These are phyloP conservation scores for Zostera marina DNA, from an alignment of 116 monocot species.

Conservation along the genomic window DNA sequence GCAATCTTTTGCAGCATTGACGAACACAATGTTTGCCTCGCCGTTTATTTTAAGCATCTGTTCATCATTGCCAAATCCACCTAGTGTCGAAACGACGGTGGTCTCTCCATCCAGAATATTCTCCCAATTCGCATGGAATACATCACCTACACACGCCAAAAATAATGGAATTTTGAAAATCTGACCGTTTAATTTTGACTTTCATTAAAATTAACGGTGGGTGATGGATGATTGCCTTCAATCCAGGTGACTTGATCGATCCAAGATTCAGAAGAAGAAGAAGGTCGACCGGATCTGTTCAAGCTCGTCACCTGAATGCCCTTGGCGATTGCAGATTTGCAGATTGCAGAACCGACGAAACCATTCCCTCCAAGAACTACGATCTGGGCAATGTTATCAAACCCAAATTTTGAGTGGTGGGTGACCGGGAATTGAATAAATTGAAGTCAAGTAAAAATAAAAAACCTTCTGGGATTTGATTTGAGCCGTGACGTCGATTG, in stretches of 20 bases:
- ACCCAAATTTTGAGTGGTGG: too few relatives aligned
- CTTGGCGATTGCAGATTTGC: slow-evolving; percentile 91
- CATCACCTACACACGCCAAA: slow-evolving; percentile 39
- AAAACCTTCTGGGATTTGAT: too few relatives aligned
- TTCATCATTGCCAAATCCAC: slow-evolving; percentile 90
- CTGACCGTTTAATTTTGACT: too few relatives aligned
- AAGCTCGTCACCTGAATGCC: slow-evolving; percentile 89
- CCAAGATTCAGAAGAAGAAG: slow-evolving; percentile 62
- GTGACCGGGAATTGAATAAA: too few relatives aligned
- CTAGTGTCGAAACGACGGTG: slow-evolving; percentile 83
- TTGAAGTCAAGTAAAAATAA: too few relatives aligned
- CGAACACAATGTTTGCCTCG: slow-evolving; percentile 72
- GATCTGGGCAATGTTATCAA: slow-evolving; percentile 21
- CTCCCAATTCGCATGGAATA: slow-evolving; percentile 78
- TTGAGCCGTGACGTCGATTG: too few relatives aligned
- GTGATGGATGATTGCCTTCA: slow-evolving; percentile 24
- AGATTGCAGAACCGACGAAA: slow-evolving; percentile 93
- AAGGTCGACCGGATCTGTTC: slow-evolving; percentile 88
- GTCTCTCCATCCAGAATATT: slow-evolving; percentile 78
- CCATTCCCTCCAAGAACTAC: slow-evolving; percentile 94
- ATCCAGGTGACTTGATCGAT: slow-evolving; percentile 87
- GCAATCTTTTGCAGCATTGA: slow-evolving; percentile 69
- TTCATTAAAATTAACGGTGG: too few relatives aligned
- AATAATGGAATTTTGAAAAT: background rate
- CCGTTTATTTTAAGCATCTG: slow-evolving; percentile 95